Conservation (phyloP, 192 early-diverging fungal genomes). For the Entophlyctis helioformis region DNA sequence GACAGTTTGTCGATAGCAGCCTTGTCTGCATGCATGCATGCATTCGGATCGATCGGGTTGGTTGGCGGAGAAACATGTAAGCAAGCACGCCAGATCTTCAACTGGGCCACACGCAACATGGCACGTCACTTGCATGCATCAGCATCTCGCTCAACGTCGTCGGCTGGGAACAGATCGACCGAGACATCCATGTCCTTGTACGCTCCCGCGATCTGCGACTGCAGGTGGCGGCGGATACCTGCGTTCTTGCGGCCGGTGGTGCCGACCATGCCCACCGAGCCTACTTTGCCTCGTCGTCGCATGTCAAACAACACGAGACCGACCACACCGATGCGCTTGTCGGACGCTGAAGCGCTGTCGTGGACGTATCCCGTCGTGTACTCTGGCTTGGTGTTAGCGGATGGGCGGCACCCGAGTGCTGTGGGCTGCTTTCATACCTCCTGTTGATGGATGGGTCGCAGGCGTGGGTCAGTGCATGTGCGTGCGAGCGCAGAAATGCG, state of each 20-base stretch:
- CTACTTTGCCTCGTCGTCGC: constrained; percentile 17
- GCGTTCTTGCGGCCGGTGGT: constrained; percentile 25
- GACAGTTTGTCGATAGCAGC: constrained; percentile 21
- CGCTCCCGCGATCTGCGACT: constrained; percentile 9
- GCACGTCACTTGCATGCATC: constrained; percentile 27
- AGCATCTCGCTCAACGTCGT: constrained; percentile 20
- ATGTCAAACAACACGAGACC: constrained; percentile 27
- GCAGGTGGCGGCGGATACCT: constrained; percentile 20
- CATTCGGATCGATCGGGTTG: too few species aligned
- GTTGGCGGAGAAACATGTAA: background rate
- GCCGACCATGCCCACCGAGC: constrained; percentile 22
- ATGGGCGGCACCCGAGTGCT: too few species aligned
- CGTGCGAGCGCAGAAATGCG: too few species aligned
- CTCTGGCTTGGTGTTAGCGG: too few species aligned
- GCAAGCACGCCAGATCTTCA: background rate
- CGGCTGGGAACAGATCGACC: constrained; percentile 16
- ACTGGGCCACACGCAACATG: background rate
- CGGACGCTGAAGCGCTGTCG: constrained; percentile 12
- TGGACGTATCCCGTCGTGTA: constrained; percentile 26
- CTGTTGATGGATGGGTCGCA: too few species aligned
- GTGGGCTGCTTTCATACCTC: too few species aligned
- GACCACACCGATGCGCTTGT: constrained; percentile 27
- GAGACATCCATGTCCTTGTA: constrained; percentile 16
- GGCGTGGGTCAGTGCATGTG: too few species aligned
- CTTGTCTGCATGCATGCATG: constrained; percentile 9